A percentile compares a stretch with the other conserved stretches of the same genome.
phyloP scores from a whole-genome alignment of 768 basidiomycete species.

The Amyloporia xantha region DNA sequence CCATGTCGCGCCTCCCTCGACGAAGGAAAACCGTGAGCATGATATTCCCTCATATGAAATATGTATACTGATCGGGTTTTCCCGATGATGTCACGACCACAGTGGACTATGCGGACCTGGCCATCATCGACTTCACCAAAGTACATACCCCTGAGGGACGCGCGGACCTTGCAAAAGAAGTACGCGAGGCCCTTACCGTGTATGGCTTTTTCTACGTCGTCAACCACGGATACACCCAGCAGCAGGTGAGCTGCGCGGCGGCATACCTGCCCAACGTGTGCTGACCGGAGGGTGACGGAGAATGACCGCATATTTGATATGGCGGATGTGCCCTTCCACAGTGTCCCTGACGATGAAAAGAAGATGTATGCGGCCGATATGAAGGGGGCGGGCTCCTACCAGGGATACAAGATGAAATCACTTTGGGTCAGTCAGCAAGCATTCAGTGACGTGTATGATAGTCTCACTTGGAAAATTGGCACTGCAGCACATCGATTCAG shows the following conservation, averaged over 20 bases:
- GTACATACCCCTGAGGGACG: slow-evolving; percentile 22
- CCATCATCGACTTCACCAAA: slow-evolving; percentile 25
- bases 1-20: slow-evolving; percentile 30
- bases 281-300: slow-evolving; percentile 5
- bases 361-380: slow-evolving; percentile 23
- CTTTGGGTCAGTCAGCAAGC: slow-evolving; percentile 38
- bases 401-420: slow-evolving; percentile 49
- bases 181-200: slow-evolving; percentile 22
- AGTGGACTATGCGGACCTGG: slow-evolving; percentile 30
- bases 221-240: slow-evolving; percentile 23
- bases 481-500: slow-evolving; percentile 48
- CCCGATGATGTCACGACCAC: not conserved
- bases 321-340: slow-evolving; percentile 28
- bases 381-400: slow-evolving; percentile 40
- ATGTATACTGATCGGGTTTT: not conserved
- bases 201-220: slow-evolving; percentile 29
- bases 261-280: not conserved
- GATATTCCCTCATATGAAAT: not conserved
- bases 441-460: not conserved
- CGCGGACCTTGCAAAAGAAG: slow-evolving; percentile 17
- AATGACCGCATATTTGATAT: slow-evolving; percentile 32
- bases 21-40: slow-evolving; percentile 29
- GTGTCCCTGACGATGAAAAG: slow-evolving; percentile 30
- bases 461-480: not conserved
- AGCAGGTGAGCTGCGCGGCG: slow-evolving; percentile 14